phyloP scores from a whole-genome alignment of 2,329 filamentous ascomycete genomes.

The Paecilomyces variotii region DNA sequence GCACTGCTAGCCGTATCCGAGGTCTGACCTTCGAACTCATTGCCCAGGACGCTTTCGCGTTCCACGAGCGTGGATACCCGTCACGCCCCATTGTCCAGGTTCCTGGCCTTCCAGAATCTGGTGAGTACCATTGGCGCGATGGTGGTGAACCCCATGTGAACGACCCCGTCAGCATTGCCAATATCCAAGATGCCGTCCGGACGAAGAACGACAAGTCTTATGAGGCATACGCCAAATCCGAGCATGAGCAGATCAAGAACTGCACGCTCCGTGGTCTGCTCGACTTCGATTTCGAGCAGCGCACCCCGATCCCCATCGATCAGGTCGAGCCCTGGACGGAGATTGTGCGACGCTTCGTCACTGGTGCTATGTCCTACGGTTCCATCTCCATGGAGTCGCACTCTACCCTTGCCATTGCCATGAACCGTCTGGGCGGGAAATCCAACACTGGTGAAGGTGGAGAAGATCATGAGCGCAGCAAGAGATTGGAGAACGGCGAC shows the following conservation, averaged over 20 bases:
- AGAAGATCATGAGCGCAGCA: constrained; percentile 85
- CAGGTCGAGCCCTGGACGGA: constrained; percentile 98
- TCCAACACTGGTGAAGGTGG: constrained; percentile 97
- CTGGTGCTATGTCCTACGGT: constrained; percentile 96
- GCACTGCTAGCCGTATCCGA: constrained; percentile 88
- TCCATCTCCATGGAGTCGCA: constrained; percentile 99
- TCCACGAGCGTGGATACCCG: constrained; percentile 90
- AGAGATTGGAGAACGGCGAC: constrained; percentile 81
- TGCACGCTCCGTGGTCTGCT: constrained; percentile 90
- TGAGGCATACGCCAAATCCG: constrained; percentile 85
- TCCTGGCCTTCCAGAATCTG: constrained; percentile 78
- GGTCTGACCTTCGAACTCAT: constrained; percentile 91
- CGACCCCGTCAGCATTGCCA: constrained; percentile 88
- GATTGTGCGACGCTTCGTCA: constrained; percentile 92
- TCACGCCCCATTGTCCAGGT: constrained; percentile 68
- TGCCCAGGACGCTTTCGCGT: constrained; percentile 86
- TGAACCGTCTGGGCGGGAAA: constrained; percentile 94
- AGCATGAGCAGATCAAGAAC: constrained; percentile 94
- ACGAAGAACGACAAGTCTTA: constrained; percentile 99
- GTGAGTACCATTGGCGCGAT: constrained; percentile 97
- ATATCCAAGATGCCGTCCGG: constrained; percentile 91
- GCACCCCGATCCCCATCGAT: constrained; percentile 78
- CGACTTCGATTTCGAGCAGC: constrained; percentile 91
- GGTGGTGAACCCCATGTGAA: constrained; percentile 94
- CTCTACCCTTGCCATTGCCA: constrained; percentile 87